phyloP scores from a whole-genome alignment of 192 early-diverging fungal genomes.

The Podila epicladia region DNA sequence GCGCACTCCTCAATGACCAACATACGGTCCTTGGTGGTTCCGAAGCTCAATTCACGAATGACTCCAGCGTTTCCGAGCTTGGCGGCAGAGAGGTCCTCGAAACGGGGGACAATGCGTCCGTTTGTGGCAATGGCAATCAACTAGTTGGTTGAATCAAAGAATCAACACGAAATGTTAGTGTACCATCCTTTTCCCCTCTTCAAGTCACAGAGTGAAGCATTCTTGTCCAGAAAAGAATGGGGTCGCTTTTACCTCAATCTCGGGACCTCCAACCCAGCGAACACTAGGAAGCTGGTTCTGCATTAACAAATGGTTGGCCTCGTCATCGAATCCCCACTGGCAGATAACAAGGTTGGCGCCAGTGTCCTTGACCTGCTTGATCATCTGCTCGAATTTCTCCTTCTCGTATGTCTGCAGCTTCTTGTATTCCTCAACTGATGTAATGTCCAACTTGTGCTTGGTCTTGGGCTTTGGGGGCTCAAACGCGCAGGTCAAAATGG shows the following conservation, averaged over 20 bases:
- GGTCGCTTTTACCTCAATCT: conserved; percentile 82
- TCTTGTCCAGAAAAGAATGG: background rate
- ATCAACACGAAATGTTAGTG: background rate
- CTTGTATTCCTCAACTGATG: conserved; percentile 97
- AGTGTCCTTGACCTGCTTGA: conserved; percentile 95
- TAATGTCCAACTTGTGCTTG: conserved; percentile 99
- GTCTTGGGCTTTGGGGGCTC: conserved; percentile 99
- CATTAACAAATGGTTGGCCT: conserved; percentile 98
- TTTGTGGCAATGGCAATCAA: conserved; percentile 99
- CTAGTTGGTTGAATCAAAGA: conserved; percentile 30
- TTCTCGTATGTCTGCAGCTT: conserved; percentile 96
- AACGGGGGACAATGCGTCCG: conserved; percentile 99
- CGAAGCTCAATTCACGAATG: conserved; percentile 95
- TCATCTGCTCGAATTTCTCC: conserved; percentile 97
- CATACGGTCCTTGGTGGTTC: conserved; percentile 99
- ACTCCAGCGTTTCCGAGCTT: conserved; percentile 96
- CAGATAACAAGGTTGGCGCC: conserved; percentile 99
- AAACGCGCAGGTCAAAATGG: conserved; percentile 99
- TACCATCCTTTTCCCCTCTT: background rate
- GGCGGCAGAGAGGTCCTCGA: conserved; percentile 87
- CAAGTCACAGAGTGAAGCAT: conserved; percentile 4
- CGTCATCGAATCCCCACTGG: conserved; percentile 99
- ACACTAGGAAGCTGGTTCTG: conserved; percentile 98
- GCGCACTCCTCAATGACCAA: conserved; percentile 99
- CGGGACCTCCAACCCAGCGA: conserved; percentile 99